Conservation (phyloP, 2,329 filamentous ascomycete species). For the Claviceps cyperi region DNA sequence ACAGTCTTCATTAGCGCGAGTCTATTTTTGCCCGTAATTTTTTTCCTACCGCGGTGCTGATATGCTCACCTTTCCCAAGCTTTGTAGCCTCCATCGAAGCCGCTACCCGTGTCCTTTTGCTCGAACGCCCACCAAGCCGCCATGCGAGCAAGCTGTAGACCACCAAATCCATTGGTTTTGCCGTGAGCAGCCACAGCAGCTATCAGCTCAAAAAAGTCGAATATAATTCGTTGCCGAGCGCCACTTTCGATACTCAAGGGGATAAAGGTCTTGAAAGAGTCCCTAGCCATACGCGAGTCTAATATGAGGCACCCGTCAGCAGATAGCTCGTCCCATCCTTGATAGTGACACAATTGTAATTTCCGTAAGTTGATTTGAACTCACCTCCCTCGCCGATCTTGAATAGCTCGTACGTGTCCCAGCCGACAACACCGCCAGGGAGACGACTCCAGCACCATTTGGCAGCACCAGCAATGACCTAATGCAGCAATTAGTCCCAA, state of each 20-base stretch:
- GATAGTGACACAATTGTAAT: too few relatives aligned
- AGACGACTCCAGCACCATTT: slow-evolving; percentile 99
- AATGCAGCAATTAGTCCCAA: background rate
- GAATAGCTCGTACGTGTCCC: slow-evolving; percentile 95
- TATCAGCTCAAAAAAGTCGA: slow-evolving; percentile 90
- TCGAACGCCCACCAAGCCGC: slow-evolving; percentile 99
- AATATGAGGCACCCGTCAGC: slow-evolving; percentile 1
- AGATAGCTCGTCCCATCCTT: background rate
- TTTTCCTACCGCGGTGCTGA: background rate
- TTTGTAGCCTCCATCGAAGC: slow-evolving; percentile 89
- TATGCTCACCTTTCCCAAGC: slow-evolving; percentile 53
- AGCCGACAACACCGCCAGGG: slow-evolving; percentile 80
- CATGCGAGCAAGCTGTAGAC: slow-evolving; percentile 84
- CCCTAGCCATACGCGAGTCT: slow-evolving; percentile 85
- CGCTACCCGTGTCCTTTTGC: slow-evolving; percentile 69
- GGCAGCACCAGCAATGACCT: slow-evolving; percentile 85
- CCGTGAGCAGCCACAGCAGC: slow-evolving; percentile 83
- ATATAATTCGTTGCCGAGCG: slow-evolving; percentile 74
- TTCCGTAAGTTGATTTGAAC: background rate
- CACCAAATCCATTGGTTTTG: slow-evolving; percentile 84
- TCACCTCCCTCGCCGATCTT: slow-evolving; percentile 83
- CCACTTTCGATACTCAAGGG: slow-evolving; percentile 84
- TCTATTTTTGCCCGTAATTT: background rate
- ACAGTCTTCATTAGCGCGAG: slow-evolving; percentile 1
- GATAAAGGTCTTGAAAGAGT: slow-evolving; percentile 94